Evolutionary conservation across 352 stramenopile species (phyloP).

Genomic region (Phytopythium sindhum): DNA sequence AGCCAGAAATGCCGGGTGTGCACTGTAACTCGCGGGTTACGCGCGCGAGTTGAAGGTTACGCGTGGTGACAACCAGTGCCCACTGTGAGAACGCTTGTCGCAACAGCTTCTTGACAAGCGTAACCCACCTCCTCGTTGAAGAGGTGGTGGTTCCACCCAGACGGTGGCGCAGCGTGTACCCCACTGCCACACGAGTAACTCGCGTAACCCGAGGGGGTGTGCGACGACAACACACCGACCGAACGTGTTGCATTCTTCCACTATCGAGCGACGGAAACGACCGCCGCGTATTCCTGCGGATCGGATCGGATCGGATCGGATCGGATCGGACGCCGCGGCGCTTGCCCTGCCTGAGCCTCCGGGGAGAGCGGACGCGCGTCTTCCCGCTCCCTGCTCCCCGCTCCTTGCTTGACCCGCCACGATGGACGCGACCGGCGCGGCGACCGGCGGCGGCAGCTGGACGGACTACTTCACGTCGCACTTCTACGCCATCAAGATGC

Average conservation of each 20-base stretch:
- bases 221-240: conserved; percentile 1
- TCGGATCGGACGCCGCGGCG: neutral
- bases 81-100: too few species aligned
- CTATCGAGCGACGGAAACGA: neutral
- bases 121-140: neutral
- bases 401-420: neutral
- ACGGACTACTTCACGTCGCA: conserved; percentile 72
- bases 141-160: neutral
- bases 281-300: conserved; percentile 3
- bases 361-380: neutral
- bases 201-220: conserved; percentile 2
- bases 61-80: neutral
- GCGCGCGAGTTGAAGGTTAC: neutral
- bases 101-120: neutral
- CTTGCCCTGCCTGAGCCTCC: neutral
- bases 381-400: neutral
- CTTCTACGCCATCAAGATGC: conserved; percentile 83
- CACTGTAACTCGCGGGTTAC: too few species aligned
- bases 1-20: neutral
- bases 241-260: conserved; percentile 9
- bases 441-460: conserved; percentile 29
- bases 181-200: neutral
- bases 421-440: conserved; percentile 31
- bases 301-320: neutral
- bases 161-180: neutral